Evolutionary conservation across 495 filamentous ascomycete genomes (phyloP).

Genomic region (Daldinia caldariorum): DNA sequence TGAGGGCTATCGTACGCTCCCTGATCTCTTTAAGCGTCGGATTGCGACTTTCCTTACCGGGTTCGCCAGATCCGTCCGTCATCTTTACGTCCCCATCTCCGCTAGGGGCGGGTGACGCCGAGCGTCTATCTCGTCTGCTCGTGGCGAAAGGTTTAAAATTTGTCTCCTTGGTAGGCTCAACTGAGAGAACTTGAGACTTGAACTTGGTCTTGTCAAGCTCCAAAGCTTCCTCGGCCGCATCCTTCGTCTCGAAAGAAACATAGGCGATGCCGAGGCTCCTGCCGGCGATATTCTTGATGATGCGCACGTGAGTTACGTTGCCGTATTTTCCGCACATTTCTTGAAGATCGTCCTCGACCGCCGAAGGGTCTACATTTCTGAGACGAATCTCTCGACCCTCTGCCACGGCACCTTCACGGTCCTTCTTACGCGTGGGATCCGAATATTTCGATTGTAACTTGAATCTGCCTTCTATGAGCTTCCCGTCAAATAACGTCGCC

Average conservation of each 20-base stretch:
- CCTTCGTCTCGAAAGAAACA: constrained; percentile 77
- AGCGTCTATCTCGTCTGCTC: constrained; percentile 42
- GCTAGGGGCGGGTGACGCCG: constrained; percentile 51
- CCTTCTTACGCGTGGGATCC: constrained; percentile 77
- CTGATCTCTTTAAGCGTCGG: constrained; percentile 49
- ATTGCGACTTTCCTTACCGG: constrained; percentile 34
- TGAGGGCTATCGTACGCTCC: constrained; percentile 68
- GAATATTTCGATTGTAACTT: constrained; percentile 83
- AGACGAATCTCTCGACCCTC: constrained; percentile 91
- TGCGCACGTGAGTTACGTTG: constrained; percentile 70
- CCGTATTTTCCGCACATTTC: constrained; percentile 80
- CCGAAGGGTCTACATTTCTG: constrained; percentile 72
- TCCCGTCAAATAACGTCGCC: constrained; percentile 77
- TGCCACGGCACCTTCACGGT: constrained; percentile 80
- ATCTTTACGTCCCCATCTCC: constrained; percentile 46
- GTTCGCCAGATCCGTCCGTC: constrained; percentile 40
- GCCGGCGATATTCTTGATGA: constrained; percentile 70
- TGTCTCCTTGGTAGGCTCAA: constrained; percentile 65
- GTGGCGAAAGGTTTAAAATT: constrained; percentile 57
- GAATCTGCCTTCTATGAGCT: constrained; percentile 68
- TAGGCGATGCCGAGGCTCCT: constrained; percentile 78
- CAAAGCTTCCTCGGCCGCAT: constrained; percentile 72
- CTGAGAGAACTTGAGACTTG: constrained; percentile 73
- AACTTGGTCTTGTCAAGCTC: constrained; percentile 77
- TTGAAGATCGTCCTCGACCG: constrained; percentile 72